phyloP scores from a whole-genome alignment of 345 rosid genomes.

The Ricinus communis region DNA sequence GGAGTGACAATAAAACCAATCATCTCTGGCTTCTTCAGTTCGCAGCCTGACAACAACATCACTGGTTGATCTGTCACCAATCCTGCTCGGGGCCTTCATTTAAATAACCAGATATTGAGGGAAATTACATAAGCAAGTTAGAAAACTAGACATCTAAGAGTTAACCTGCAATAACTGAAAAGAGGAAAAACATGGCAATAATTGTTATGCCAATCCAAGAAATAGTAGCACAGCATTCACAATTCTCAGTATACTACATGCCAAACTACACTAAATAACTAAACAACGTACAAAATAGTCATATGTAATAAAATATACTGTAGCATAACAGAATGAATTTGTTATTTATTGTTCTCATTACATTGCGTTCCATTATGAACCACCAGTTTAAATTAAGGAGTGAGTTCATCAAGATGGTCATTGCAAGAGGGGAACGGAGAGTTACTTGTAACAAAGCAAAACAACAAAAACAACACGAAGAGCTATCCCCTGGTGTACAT shows the following conservation, averaged over 20 bases:
- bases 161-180: neutral
- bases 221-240: neutral
- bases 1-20: constrained; percentile 86
- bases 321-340: neutral
- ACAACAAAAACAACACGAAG: neutral
- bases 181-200: neutral
- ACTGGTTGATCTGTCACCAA: constrained; percentile 78
- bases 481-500: neutral
- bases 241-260: neutral
- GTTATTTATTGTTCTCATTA: neutral
- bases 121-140: constrained; percentile 7
- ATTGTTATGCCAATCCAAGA: neutral
- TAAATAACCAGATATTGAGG: constrained; percentile 32
- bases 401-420: neutral
- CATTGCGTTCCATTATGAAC: neutral
- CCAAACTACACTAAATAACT: neutral
- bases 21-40: constrained; percentile 78
- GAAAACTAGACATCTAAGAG: neutral
- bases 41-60: constrained; percentile 86
- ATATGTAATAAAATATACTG: neutral
- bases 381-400: too few species aligned
- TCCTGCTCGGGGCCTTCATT: constrained; percentile 42
- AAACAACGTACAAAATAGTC: neutral
- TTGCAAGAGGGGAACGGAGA: neutral
- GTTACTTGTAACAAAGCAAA: neutral